Conservation (phyloP, 2,329 filamentous ascomycete genomes). For the Colletotrichum horii region DNA sequence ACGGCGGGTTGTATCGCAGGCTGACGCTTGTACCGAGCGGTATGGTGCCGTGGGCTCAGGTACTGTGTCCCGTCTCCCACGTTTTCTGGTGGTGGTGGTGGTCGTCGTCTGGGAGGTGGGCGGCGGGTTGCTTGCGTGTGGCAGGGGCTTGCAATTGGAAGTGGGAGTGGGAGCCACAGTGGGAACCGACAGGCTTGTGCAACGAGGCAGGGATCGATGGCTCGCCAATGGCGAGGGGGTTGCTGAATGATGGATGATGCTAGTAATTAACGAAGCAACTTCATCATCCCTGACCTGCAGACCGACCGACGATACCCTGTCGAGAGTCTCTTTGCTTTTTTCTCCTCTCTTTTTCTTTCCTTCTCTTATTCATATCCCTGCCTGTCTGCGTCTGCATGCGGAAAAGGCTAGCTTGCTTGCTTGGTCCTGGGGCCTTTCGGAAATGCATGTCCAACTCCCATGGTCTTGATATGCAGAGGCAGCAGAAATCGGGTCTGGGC, state of each 20-base stretch:
- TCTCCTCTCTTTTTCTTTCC: not conserved
- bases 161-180: constrained; percentile 13
- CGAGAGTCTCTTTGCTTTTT: not conserved
- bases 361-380: not conserved
- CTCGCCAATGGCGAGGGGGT: not conserved
- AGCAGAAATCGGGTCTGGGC: not conserved
- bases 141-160: constrained; percentile 1
- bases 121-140: not conserved
- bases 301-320: not conserved
- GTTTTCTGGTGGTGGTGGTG: not conserved
- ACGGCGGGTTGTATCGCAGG: not conserved
- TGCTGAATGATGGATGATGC: constrained; percentile 12
- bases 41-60: not conserved
- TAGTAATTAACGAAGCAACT: constrained; percentile 12
- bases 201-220: constrained; percentile 7
- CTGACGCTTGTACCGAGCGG: not conserved
- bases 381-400: not conserved
- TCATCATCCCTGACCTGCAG: not conserved
- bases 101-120: not conserved
- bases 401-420: not conserved
- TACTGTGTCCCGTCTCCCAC: not conserved
- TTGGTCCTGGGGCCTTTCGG: not conserved
- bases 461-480: not conserved
- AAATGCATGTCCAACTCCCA: not conserved
- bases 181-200: constrained; percentile 23